phyloP scores from a whole-genome alignment of 768 basidiomycete species.

The Mycena maculata region DNA sequence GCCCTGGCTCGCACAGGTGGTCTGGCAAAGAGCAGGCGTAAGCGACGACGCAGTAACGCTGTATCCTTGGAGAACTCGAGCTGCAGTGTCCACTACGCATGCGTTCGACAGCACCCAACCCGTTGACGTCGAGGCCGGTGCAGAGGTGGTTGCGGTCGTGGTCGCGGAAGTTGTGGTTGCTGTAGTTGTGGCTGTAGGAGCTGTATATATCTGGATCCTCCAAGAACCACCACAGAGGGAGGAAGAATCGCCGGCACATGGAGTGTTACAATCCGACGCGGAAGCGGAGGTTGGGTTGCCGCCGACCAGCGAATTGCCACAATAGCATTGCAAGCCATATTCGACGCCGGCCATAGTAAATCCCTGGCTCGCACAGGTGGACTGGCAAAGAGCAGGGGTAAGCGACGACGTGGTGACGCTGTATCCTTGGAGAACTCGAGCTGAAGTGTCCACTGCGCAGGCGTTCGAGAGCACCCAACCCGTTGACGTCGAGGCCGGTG shows the following conservation, averaged over 20 bases:
- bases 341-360: conserved; percentile 50
- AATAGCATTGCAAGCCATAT: conserved; percentile 48
- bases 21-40: conserved; percentile 44
- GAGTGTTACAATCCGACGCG: background rate
- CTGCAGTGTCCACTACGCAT: conserved; percentile 28
- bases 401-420: conserved; percentile 32
- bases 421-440: conserved; percentile 39
- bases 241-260: background rate
- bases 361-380: conserved; percentile 44
- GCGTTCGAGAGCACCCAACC: background rate
- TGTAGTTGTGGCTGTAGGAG: background rate
- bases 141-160: background rate
- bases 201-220: background rate
- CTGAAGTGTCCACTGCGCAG: conserved; percentile 28
- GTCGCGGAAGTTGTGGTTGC: background rate
- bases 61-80: conserved; percentile 39
- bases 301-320: conserved; percentile 18
- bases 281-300: background rate
- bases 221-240: conserved; percentile 1
- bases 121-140: background rate
- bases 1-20: conserved; percentile 43
- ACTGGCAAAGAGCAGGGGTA: conserved; percentile 44
- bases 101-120: conserved; percentile 5
- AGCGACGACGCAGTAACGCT: conserved; percentile 32
- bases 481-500: no score